Conservation (phyloP, 2,329 filamentous ascomycete species). For the Alternaria ethzedia region DNA sequence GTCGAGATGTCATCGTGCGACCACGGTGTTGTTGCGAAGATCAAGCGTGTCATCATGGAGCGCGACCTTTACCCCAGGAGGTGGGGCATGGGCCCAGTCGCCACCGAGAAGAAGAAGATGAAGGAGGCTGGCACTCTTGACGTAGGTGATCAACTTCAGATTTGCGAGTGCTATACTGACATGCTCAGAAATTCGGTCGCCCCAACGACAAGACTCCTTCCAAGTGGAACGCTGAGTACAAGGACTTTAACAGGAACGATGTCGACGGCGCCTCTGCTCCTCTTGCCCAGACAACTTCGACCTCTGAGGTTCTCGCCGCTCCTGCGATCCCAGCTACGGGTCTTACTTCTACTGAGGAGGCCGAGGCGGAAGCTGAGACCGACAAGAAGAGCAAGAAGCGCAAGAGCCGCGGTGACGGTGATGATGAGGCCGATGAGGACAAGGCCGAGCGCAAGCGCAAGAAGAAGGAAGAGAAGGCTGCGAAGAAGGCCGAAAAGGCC, state of each 20-base stretch:
- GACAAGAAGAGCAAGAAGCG: slow-evolving; percentile 52
- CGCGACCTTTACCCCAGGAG: slow-evolving; percentile 94
- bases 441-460: slow-evolving; percentile 62
- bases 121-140: slow-evolving; percentile 98
- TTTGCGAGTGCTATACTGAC: slow-evolving; percentile 40
- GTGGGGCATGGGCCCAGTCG: slow-evolving; percentile 95
- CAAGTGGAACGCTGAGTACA: slow-evolving; percentile 92
- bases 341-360: slow-evolving; percentile 44
- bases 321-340: slow-evolving; percentile 45
- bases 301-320: slow-evolving; percentile 45
- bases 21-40: slow-evolving; percentile 96
- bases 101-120: slow-evolving; percentile 99
- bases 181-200: slow-evolving; percentile 79
- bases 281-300: slow-evolving; percentile 42
- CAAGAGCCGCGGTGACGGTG: slow-evolving; percentile 57
- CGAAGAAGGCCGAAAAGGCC: slow-evolving; percentile 39
- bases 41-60: slow-evolving; percentile 99
- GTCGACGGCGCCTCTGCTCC: slow-evolving; percentile 29
- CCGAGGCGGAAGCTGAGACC: slow-evolving; percentile 46
- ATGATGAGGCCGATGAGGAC: slow-evolving; percentile 55
- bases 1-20: slow-evolving; percentile 97
- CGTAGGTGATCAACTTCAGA: slow-evolving; percentile 52
- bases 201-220: slow-evolving; percentile 91
- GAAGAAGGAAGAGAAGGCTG: slow-evolving; percentile 73
- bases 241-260: slow-evolving; percentile 66